A percentile compares a stretch with the other conserved stretches of the same genome.
Conservation (phyloP, 495 filamentous ascomycete genomes). For the Neurospora terricola region DNA sequence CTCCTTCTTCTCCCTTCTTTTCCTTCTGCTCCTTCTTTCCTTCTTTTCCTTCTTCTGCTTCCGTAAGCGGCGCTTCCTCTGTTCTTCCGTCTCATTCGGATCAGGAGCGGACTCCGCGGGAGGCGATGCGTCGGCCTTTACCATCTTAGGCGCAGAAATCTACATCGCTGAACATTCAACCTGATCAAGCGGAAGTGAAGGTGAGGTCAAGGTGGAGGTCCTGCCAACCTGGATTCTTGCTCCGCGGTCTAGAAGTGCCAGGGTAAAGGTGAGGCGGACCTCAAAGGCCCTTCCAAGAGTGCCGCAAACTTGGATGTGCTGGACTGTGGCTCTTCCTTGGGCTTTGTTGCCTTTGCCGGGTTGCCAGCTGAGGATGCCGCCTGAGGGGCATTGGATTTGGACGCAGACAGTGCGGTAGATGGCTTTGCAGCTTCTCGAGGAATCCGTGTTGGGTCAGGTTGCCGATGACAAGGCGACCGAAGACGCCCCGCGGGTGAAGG, state of each 20-base stretch:
- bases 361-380: slow-evolving; percentile 1
- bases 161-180: slow-evolving; percentile 8
- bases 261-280: too few species aligned
- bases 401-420: slow-evolving; percentile 4
- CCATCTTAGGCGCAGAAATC: slow-evolving; percentile 52
- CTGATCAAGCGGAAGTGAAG: too few species aligned
- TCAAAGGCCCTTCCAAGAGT: slow-evolving; percentile 37
- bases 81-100: slow-evolving; percentile 64
- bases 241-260: too few species aligned
- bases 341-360: slow-evolving; percentile 9
- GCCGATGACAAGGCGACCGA: not conserved
- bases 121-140: slow-evolving; percentile 22
- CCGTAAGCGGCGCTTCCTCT: slow-evolving; percentile 60
- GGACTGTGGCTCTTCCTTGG: slow-evolving; percentile 20
- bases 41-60: slow-evolving; percentile 46
- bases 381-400: slow-evolving; percentile 1
- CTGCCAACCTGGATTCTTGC: too few species aligned
- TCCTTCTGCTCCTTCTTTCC: not conserved
- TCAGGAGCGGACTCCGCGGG: slow-evolving; percentile 39
- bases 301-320: slow-evolving; percentile 27
- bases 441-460: not conserved
- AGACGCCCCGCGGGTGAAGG: too few species aligned
- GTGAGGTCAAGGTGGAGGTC: too few species aligned
- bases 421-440: slow-evolving; percentile 7
- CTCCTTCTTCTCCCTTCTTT: not conserved